phyloP scores from a whole-genome alignment of 495 filamentous ascomycete species.

The Penicillium bovifimosum region DNA sequence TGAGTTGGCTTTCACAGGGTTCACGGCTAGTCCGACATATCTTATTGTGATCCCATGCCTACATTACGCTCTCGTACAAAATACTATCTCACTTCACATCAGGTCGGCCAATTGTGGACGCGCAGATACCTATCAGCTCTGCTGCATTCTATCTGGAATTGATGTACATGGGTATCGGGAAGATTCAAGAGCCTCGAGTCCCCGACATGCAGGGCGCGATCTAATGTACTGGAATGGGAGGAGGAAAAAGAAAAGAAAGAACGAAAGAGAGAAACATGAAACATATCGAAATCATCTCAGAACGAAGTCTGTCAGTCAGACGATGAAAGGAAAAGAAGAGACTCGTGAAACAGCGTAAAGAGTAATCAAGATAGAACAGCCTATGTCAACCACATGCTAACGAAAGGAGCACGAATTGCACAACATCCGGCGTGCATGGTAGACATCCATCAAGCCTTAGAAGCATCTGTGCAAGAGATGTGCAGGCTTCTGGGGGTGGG shows the following conservation, averaged over 20 bases:
- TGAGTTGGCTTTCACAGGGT: neutral
- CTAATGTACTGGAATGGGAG: conserved; percentile 25
- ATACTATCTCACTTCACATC: conserved; percentile 9
- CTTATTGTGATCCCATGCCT: no score
- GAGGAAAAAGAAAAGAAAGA: conserved; percentile 1
- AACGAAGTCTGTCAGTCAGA: conserved; percentile 2
- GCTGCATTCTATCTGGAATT: conserved; percentile 28
- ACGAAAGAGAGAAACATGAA: conserved; percentile 4
- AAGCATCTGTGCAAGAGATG: conserved; percentile 16
- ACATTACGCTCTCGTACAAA: neutral
- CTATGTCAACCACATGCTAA: conserved; percentile 18
- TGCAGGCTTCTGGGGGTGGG: conserved; percentile 11
- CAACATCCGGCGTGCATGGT: conserved; percentile 15
- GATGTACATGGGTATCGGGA: conserved; percentile 31
- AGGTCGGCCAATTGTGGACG: conserved; percentile 11
- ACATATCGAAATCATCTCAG: conserved; percentile 8
- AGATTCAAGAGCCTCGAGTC: conserved; percentile 20
- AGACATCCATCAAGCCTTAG: conserved; percentile 16
- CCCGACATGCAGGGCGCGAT: conserved; percentile 19
- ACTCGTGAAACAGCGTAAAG: conserved; percentile 25
- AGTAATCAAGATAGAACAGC: conserved; percentile 5
- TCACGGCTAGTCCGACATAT: no score
- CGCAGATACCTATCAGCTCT: conserved; percentile 17
- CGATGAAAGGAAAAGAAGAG: conserved; percentile 11
- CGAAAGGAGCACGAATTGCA: conserved; percentile 23